Conservation (phyloP, 257 asterid species). For the Thymus mandschuricus region DNA sequence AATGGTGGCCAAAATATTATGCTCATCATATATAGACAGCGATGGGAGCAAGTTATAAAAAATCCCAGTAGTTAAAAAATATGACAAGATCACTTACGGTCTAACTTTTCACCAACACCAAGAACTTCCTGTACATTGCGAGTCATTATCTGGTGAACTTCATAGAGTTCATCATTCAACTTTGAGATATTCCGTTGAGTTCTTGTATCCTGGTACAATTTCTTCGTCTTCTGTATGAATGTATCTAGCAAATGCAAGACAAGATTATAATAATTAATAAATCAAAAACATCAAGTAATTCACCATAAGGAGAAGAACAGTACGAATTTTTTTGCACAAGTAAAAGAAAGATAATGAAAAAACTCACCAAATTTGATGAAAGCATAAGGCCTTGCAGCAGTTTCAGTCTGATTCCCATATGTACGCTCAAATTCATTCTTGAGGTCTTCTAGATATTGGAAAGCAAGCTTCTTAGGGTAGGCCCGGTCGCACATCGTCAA, state of each 20-base stretch:
- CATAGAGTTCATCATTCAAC: slow-evolving; percentile 98
- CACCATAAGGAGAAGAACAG: slow-evolving; percentile 16
- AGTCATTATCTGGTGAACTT: slow-evolving; percentile 99
- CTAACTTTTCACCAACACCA: slow-evolving; percentile 98
- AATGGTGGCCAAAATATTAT: neutral
- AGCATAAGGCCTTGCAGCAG: slow-evolving; percentile 98
- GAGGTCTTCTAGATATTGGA: slow-evolving; percentile 93
- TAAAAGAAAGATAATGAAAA: slow-evolving; percentile 25
- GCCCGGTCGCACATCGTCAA: slow-evolving; percentile 95
- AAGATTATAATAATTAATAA: neutral
- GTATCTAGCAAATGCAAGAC: slow-evolving; percentile 57
- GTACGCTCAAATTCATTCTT: slow-evolving; percentile 89
- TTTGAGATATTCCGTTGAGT: slow-evolving; percentile 85
- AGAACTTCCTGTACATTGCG: slow-evolving; percentile 99
- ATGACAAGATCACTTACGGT: slow-evolving; percentile 62
- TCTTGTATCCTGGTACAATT: slow-evolving; percentile 93
- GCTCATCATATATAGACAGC: neutral
- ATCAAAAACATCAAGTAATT: neutral
- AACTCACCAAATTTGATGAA: slow-evolving; percentile 87
- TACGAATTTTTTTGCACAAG: neutral
- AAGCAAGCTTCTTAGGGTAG: slow-evolving; percentile 94
- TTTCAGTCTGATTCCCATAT: slow-evolving; percentile 86
- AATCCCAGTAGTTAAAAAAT: slow-evolving; percentile 6
- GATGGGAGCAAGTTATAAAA: neutral
- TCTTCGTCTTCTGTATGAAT: slow-evolving; percentile 90